phyloP scores from a whole-genome alignment of 2,329 filamentous ascomycete species.

The Fonsecaea multimorphosa region DNA sequence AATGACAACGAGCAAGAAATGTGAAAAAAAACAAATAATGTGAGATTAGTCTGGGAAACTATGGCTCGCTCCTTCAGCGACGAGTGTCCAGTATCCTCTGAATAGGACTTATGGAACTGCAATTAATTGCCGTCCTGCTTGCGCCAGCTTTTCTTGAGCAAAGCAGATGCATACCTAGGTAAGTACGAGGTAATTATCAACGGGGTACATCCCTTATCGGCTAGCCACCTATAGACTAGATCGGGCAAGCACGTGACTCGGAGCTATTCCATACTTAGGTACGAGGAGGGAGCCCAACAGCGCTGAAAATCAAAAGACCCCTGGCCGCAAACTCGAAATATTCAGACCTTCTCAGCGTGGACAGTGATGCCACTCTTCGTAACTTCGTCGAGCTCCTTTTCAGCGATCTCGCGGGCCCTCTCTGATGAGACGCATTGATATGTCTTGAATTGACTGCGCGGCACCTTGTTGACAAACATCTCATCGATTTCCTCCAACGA shows the following conservation, averaged over 20 bases:
- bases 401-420: slow-evolving; percentile 23
- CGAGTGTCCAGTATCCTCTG: neutral
- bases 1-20: slow-evolving; percentile 40
- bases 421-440: slow-evolving; percentile 30
- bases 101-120: neutral
- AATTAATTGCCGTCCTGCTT: neutral
- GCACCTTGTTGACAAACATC: slow-evolving; percentile 38
- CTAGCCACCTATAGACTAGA: too few relatives aligned
- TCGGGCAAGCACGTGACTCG: too few relatives aligned
- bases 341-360: slow-evolving; percentile 17
- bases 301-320: too few relatives aligned
- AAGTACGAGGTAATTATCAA: too few relatives aligned
- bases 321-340: too few relatives aligned
- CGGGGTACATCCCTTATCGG: too few relatives aligned
- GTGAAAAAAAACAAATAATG: neutral
- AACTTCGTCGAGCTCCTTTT: slow-evolving; percentile 15
- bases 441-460: slow-evolving; percentile 26
- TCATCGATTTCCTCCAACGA: slow-evolving; percentile 43
- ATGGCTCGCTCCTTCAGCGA: neutral
- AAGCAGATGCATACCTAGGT: neutral
- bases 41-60: neutral
- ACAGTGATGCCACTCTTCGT: slow-evolving; percentile 4
- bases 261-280: too few relatives aligned
- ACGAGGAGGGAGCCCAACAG: too few relatives aligned
- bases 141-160: neutral